These are phyloP conservation scores for Arthrinium puccinioides DNA, from an alignment of 2,329 filamentous ascomycete species.

Conservation along the genomic window DNA sequence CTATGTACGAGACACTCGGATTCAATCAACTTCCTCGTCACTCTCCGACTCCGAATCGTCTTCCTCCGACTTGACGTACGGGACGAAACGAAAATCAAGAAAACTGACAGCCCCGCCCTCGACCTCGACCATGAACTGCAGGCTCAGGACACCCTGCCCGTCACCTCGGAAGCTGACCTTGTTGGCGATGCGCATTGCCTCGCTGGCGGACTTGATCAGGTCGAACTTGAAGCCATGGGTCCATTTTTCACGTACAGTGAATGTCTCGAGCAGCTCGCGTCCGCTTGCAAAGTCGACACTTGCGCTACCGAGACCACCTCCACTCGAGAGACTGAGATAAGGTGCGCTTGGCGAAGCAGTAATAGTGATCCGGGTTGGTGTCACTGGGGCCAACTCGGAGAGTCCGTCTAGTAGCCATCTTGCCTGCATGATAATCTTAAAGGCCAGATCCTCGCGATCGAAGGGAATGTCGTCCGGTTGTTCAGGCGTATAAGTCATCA, in stretches of 20 bases:
- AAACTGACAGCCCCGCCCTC: conserved; percentile 65
- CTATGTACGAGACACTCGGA: too few species aligned
- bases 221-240: conserved; percentile 78
- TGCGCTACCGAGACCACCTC: conserved; percentile 52
- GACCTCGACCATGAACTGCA: conserved; percentile 94
- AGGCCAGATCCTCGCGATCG: conserved; percentile 66
- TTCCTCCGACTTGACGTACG: conserved; percentile 57
- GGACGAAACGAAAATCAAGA: conserved; percentile 77
- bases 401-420: conserved; percentile 66
- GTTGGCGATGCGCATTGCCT: conserved; percentile 87
- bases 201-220: conserved; percentile 74
- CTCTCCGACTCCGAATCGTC: conserved; percentile 38
- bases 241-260: conserved; percentile 54
- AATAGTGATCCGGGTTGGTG: conserved; percentile 66
- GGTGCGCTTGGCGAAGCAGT: conserved; percentile 57
- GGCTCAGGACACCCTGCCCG: conserved; percentile 78
- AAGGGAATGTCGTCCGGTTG: conserved; percentile 78
- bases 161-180: conserved; percentile 92
- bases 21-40: too few species aligned
- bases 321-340: conserved; percentile 66
- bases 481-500: conserved; percentile 81
- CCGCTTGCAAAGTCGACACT: conserved; percentile 61
- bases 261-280: conserved; percentile 66
- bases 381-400: conserved; percentile 61
- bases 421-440: conserved; percentile 93